A percentile compares a stretch with the other conserved stretches of the same genome.
Conservation (phyloP, 306 rosid genomes). For the Calophaca sinica region DNA sequence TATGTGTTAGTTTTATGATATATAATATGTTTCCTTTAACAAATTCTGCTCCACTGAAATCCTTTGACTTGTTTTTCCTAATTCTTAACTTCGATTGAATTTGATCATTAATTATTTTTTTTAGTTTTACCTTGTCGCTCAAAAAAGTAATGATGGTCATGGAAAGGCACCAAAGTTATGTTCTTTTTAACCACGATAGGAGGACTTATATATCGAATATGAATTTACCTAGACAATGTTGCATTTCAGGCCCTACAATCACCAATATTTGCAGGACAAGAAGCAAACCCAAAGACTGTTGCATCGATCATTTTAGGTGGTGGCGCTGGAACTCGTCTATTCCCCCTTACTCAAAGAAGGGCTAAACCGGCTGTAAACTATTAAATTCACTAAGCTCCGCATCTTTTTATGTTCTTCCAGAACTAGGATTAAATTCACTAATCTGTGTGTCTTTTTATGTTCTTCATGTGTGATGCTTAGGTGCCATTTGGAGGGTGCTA, state of each 20-base stretch:
- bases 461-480: constrained; percentile 48
- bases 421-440: constrained; percentile 35
- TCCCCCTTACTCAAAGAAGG: constrained; percentile 64
- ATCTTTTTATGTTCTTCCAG: constrained; percentile 25
- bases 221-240: constrained; percentile 10
- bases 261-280: constrained; percentile 44
- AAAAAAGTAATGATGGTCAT: constrained; percentile 9
- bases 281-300: constrained; percentile 56
- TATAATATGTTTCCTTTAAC: constrained; percentile 1
- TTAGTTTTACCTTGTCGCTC: constrained; percentile 25
- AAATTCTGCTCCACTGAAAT: constrained; percentile 25
- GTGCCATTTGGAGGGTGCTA: constrained; percentile 68
- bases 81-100: constrained; percentile 1
- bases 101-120: constrained; percentile 18
- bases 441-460: constrained; percentile 32
- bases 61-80: constrained; percentile 22
- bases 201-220: constrained; percentile 31
- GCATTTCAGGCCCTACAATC: constrained; percentile 57
- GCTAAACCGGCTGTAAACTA: constrained; percentile 64
- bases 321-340: constrained; percentile 67
- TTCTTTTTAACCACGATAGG: neutral
- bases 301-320: constrained; percentile 65
- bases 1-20: constrained; percentile 1
- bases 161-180: neutral
- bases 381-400: constrained; percentile 6